Percentiles rank a stretch among this genome's conserved stretches.
phyloP scores from a whole-genome alignment of 345 rosid species.

The Rhizophora apiculata region DNA sequence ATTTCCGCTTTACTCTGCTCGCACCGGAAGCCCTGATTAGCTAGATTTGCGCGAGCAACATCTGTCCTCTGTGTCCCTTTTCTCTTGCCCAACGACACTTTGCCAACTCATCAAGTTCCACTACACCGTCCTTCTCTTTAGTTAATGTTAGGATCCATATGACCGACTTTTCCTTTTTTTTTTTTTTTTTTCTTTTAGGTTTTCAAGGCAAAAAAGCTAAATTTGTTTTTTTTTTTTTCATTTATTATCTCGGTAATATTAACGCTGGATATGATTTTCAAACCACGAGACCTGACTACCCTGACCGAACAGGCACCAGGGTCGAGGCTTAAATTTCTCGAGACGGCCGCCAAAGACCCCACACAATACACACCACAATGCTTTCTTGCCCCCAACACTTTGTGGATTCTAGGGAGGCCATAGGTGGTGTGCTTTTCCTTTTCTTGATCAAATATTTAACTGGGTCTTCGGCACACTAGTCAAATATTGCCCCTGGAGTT shows the following conservation, averaged over 20 bases:
- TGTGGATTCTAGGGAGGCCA: slow-evolving; percentile 17
- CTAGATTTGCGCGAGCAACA: slow-evolving; percentile 45
- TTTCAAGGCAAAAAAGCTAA: neutral
- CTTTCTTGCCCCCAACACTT: slow-evolving; percentile 31
- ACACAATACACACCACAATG: neutral
- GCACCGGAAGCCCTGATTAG: slow-evolving; percentile 23
- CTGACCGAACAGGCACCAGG: slow-evolving; percentile 26
- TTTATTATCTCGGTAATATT: no score
- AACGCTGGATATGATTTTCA: neutral
- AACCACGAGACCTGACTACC: neutral
- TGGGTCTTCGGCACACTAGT: slow-evolving; percentile 10
- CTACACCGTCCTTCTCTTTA: neutral
- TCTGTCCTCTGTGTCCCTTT: slow-evolving; percentile 12
- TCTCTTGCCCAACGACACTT: slow-evolving; percentile 10
- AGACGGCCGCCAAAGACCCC: slow-evolving; percentile 37
- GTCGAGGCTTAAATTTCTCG: slow-evolving; percentile 40
- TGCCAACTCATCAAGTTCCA: neutral
- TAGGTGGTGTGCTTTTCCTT: neutral
- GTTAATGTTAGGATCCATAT: neutral
- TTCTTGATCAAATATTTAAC: neutral
- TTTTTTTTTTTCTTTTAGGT: neutral
- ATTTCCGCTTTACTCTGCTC: neutral
- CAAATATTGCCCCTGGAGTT: slow-evolving; percentile 4
- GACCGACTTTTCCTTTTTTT: no score
- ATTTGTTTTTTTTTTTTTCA: no score